Conservation (phyloP, 495 filamentous ascomycete species). For the Poronia punctata region DNA sequence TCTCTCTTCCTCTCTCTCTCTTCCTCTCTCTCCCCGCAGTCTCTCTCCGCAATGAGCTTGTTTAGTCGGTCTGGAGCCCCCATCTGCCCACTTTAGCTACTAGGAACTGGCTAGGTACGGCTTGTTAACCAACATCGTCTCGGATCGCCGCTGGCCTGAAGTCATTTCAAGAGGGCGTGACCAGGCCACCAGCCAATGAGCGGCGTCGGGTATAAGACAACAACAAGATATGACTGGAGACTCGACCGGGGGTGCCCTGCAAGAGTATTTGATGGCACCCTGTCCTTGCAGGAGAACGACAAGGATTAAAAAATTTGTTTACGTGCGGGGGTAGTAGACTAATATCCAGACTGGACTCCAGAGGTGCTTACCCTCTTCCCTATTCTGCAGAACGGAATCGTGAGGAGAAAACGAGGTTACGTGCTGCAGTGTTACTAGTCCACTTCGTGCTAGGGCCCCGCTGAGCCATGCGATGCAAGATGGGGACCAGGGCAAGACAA, state of each 20-base stretch:
- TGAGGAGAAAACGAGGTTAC: too few species aligned
- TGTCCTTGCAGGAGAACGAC: constrained; percentile 1
- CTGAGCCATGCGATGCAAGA: neutral
- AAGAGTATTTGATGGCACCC: too few species aligned
- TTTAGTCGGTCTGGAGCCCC: neutral
- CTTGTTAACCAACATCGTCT: neutral
- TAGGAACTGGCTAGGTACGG: too few species aligned
- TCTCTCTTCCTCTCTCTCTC: too few species aligned
- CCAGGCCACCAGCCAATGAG: constrained; percentile 1
- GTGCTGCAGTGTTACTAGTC: too few species aligned
- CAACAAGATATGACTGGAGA: neutral
- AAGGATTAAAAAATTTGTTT: neutral
- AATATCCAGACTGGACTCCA: too few species aligned
- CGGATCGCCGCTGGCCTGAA: neutral
- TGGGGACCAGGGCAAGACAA: constrained; percentile 3
- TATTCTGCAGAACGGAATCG: neutral
- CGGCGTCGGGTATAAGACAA: neutral
- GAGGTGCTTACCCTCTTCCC: too few species aligned
- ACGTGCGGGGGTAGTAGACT: constrained; percentile 1
- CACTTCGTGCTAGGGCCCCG: too few species aligned
- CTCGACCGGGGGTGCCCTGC: constrained; percentile 4
- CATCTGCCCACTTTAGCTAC: neutral
- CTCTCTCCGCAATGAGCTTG: too few species aligned
- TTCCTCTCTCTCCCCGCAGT: too few species aligned
- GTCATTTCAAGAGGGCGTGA: constrained; percentile 2